Evolutionary conservation across 139 green algal species (phyloP).

Genomic region (Yamagishiella unicocca): DNA sequence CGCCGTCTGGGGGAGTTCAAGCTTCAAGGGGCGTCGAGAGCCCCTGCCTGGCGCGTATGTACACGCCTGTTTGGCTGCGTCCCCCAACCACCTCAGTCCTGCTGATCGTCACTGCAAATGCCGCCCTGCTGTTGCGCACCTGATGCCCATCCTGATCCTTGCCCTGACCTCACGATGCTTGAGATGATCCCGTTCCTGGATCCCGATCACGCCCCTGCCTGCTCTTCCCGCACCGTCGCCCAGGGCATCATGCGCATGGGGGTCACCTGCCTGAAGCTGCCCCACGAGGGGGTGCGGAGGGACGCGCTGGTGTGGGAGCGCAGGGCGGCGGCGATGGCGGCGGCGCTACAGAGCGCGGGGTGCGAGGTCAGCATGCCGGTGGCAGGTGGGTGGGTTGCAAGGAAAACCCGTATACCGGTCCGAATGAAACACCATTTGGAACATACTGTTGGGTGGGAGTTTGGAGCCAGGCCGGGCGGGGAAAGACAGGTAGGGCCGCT

Average conservation of each 20-base stretch:
- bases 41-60: too few relatives aligned
- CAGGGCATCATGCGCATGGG: constrained; percentile 69
- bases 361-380: constrained; percentile 14
- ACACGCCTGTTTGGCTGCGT: too few relatives aligned
- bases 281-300: constrained; percentile 38
- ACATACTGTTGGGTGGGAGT: neutral
- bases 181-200: too few relatives aligned
- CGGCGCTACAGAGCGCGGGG: neutral
- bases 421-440: neutral
- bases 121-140: too few relatives aligned
- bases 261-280: constrained; percentile 59
- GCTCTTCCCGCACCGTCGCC: too few relatives aligned
- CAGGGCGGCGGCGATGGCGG: constrained; percentile 49
- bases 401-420: neutral
- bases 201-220: too few relatives aligned
- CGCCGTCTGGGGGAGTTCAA: too few relatives aligned
- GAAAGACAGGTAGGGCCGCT: neutral
- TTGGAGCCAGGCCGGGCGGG: neutral
- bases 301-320: constrained; percentile 52
- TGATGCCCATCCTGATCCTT: too few relatives aligned
- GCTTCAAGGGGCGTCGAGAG: too few relatives aligned
- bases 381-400: neutral
- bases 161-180: too few relatives aligned
- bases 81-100: too few relatives aligned
- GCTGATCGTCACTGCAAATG: too few relatives aligned